Base-by-base conservation (phyloP, 129 eudicot genomes). In the Oenanthe sinensis region DNA sequence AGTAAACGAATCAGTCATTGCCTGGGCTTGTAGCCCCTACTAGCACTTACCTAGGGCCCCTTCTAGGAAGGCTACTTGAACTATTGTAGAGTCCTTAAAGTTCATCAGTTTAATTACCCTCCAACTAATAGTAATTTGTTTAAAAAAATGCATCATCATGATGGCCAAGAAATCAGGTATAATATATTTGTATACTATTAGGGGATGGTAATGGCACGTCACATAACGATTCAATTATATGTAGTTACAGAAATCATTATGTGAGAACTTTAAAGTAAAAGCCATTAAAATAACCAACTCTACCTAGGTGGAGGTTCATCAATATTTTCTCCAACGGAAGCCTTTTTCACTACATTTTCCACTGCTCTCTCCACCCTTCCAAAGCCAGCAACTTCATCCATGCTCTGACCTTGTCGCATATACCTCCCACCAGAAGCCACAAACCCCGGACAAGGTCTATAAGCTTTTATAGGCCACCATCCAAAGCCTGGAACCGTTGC, bases 391-490 rank as follows among this genome's bases (percentile, higher is more conserved):
- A 95, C 91, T 60, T 95, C 98, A 68, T 91, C 98, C 98, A 95
- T 88, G 87, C 96, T 95, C 81, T 95, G 98, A 14, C 98, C 98
- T 47, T 78, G 90, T 14, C 98, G 84, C 68, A 86, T 87, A 82
- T 94, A 94, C 76, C 96, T 88, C n/a, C 98, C 98, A 79, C 98
- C 98, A n/a, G 93, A 79, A 48, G 93, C 91, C 33, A 91, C 85
- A 69, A 88, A 91, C 12, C 80, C 93, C 14, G 98, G 98, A 60
- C 98, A 94, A 83, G 98, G 98, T 54, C 98, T 79, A 50, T 91
- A 94, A 78, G 98, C 98, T 82, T 94, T 94, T 12, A 94, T 94
- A 1, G 98, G 98, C 98, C 98, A 94, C 98, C 98, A 94, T 55
- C 98, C 98, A 62, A 94, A 94, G 30, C 98, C 98, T 6, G 97